Evolutionary conservation across 225 moss, liverwort and hornwort species (phyloP), one percentile per base, ranked within the genome.

Genomic region (Polytrichum commune): DNA sequence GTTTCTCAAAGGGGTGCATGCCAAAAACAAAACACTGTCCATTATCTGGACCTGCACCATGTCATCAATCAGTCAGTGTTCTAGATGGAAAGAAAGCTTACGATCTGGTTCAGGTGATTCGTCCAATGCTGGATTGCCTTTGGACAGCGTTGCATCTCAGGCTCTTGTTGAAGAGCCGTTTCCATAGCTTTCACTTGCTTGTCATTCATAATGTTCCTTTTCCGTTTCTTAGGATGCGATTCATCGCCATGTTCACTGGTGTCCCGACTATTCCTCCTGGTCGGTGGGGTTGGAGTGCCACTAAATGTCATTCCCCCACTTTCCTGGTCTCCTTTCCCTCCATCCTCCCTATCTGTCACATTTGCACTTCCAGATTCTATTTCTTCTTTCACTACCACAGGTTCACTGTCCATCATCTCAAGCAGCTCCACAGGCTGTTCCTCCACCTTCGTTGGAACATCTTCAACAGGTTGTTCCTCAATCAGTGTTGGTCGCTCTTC

Each of bases 201-300:
- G 69, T 97, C 97, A 82, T 91, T 97, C 97, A 97, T 97, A 18
- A 97, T 97, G 73, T 97, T 97, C 62, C 97, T 79, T 74, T 97
- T 97, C 74, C 97, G 89, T 91, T 97, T 97, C 87, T 91, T 97
- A 20, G 92, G 91, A 29, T 90, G 85, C 65, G 88, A 88, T 54
- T 94, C 92, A 75, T 97, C 96, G 63, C 83, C 86, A 73, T 94
- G 92, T 57, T 89, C 76, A 72, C 86, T 83, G 73, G 85, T 91
- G 75, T 92, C 93, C 38, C 93, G 88, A 77, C 88, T 89, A 46
- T 84, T 80, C 73, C 84, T 90, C 75, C 93, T 90, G 54, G 83
- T 69, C 33, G 76, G 66, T 28, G 86, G 78, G 46, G 90, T 79
- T 63, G 76, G 69, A 74, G 75, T 86, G 72, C 38, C 82, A 54